Percentiles rank a stretch among this genome's conserved stretches.
phyloP scores from a whole-genome alignment of 2,329 filamentous ascomycete species.

The Alternaria novae-zelandiae region DNA sequence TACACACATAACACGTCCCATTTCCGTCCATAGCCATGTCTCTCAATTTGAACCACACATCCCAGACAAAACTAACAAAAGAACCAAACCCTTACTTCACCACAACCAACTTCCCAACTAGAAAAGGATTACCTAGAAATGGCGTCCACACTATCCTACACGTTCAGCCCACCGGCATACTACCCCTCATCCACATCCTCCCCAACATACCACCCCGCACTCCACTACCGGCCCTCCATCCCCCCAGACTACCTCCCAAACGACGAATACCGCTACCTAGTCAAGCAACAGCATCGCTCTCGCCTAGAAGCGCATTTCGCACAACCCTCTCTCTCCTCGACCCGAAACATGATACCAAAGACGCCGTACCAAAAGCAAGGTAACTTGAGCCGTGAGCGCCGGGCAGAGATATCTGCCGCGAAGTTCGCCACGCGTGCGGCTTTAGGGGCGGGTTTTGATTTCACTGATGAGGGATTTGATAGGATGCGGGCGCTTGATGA shows the following conservation, averaged over 20 bases:
- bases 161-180: background rate
- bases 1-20: background rate
- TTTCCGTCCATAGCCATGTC: background rate
- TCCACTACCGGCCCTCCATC: background rate
- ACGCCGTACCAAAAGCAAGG: slow-evolving; percentile 5
- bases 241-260: slow-evolving; percentile 8
- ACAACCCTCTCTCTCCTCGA: background rate
- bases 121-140: background rate
- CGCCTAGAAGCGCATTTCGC: slow-evolving; percentile 10
- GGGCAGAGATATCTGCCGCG: slow-evolving; percentile 13
- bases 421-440: slow-evolving; percentile 20
- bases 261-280: slow-evolving; percentile 12
- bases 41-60: background rate
- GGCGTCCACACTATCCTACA: background rate
- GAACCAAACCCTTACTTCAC: background rate
- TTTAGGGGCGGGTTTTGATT: slow-evolving; percentile 14
- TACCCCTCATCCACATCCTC: background rate
- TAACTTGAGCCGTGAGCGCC: slow-evolving; percentile 1
- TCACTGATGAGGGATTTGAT: slow-evolving; percentile 3
- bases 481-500: background rate
- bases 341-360: background rate
- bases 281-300: slow-evolving; percentile 2
- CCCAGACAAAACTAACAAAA: background rate
- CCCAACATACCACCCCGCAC: background rate
- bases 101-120: background rate